Base-by-base conservation (phyloP, 768 basidiomycete species). In the Pleurotus cornucopiae region DNA sequence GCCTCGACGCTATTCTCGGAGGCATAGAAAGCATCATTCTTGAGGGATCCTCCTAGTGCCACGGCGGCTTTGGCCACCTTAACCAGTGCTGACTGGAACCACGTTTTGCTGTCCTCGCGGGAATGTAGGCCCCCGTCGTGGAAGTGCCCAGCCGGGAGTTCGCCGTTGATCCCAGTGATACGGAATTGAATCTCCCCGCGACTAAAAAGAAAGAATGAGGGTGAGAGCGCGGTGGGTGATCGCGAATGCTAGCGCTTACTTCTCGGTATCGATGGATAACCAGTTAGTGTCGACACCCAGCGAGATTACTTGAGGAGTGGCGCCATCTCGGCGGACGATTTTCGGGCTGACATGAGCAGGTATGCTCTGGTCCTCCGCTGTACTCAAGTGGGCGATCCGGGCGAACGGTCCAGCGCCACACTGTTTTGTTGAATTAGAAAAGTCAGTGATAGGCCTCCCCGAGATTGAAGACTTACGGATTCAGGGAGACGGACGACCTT, bases 401-500 rank as follows among this genome's bases (percentile, higher is more conserved):
- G 26, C 48, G 26, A 49, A 49, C 14, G 48, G 48, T 4, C 48
- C 26, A n/a, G 48, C 21, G 5, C 48, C 48, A 13, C 48, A 49
- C 48, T 49, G 23, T 34, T 44, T 37, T 7, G 7, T 14, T 3
- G 20, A 7, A 34, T 9, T 9, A 34, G 30, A 34, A 18, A 6
- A 26, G 46, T 34, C 14, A 6, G 38, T 6, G 13, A 21, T 16
- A 49, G 26, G 2, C 25, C 16, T 1, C 13, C 13, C n/a, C 14
- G 26, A 16, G 38, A 34, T 34, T 13, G 38, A n/a, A 4, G 16
- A 23, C 46, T 47, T 12, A 49, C 48, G n/a, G 48, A 49, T 13
- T 49, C 48, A 2, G 48, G 48, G n/a, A 49, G 23, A 11, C 48
- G 48, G 26, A 49, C 48, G 25, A 49, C 26, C n/a, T 49, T 49